Base-by-base conservation (phyloP, 129 eudicot genomes). In the Centella asiatica region DNA sequence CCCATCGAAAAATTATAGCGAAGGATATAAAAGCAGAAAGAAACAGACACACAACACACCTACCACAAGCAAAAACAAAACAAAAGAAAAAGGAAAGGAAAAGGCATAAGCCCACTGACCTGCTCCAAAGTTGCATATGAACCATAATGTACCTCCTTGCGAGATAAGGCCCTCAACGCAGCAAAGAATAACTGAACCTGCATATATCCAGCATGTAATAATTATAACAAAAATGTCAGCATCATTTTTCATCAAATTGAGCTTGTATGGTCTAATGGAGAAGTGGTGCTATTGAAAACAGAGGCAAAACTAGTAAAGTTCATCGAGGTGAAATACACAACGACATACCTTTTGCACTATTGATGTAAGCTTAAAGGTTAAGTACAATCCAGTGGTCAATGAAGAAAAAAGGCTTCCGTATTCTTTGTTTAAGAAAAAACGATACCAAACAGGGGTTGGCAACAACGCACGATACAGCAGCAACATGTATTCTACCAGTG, bases 371-470 rank as follows among this genome's bases (percentile, higher is more conserved):
- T 87, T 87, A 68, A 87, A 87, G 39, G 90, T 87, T 62, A 87
- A 49, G 69, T 87, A 87, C 60, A 87, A 57, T 70, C 95, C 92
- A 13, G 95, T 87, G 80, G 83, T 80, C 33, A 87, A 46, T 28
- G 92, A 83, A 33, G 95, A 87, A 71, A 83, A 87, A 29, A 87
- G 74, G 74, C 92, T 80, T 33, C 92, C 92, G 66, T 80, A 87
- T 71, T 87, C 90, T 70, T 87, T 87, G 87, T 87, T 87, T 65
- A 80, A 55, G 71, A 83, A 87, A 87, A 87, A 87, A 39, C 95
- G 82, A 70, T 87, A 87, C 90, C 95, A 87, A 46, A 87, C 87
- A 22, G 95, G 95, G 52, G 90, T 78, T 22, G 95, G 95, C 61
- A 87, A 69, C 71, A 83, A 74, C 6, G 85, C 85, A 65, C 95